Conservation (phyloP, 2,329 filamentous ascomycete species). For the Aquanectria penicillioides region DNA sequence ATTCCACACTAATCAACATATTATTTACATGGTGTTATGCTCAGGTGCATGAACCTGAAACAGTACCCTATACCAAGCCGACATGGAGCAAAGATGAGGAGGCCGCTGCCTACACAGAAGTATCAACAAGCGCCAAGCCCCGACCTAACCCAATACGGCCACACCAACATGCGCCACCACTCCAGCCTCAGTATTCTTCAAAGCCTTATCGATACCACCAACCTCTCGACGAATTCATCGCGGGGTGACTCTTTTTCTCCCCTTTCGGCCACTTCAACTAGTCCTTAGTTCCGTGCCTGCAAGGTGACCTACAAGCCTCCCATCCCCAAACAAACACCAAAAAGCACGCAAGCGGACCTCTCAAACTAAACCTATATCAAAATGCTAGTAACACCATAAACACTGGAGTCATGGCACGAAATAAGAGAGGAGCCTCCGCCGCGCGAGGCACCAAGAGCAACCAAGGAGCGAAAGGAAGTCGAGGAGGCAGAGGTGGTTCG, state of each 20-base stretch:
- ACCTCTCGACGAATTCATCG: slow-evolving; percentile 2
- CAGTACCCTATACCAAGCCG: slow-evolving; percentile 3
- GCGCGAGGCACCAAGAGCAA: slow-evolving; percentile 30
- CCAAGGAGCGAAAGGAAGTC: slow-evolving; percentile 32
- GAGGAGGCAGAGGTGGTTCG: slow-evolving; percentile 28
- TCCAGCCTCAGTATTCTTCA: no score
- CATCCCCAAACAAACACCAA: no score
- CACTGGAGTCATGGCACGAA: slow-evolving; percentile 34
- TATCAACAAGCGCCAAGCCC: not conserved
- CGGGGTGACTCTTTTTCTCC: slow-evolving; percentile 27
- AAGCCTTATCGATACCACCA: slow-evolving; percentile 21
- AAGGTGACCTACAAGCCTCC: not conserved
- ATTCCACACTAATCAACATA: no score
- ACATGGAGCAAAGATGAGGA: no score
- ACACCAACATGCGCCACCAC: no score
- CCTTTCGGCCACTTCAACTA: not conserved
- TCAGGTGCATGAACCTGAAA: no score
- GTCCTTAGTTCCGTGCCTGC: no score
- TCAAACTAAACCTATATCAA: no score
- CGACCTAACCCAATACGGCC: not conserved
- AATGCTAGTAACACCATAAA: slow-evolving; percentile 24
- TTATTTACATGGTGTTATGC: no score
- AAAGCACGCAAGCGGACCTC: no score
- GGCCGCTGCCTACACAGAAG: no score
- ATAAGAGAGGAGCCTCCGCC: slow-evolving; percentile 36